Conservation (phyloP, 1,284 basidiomycete genomes). For the Cutaneotrichosporon mucoides region DNA sequence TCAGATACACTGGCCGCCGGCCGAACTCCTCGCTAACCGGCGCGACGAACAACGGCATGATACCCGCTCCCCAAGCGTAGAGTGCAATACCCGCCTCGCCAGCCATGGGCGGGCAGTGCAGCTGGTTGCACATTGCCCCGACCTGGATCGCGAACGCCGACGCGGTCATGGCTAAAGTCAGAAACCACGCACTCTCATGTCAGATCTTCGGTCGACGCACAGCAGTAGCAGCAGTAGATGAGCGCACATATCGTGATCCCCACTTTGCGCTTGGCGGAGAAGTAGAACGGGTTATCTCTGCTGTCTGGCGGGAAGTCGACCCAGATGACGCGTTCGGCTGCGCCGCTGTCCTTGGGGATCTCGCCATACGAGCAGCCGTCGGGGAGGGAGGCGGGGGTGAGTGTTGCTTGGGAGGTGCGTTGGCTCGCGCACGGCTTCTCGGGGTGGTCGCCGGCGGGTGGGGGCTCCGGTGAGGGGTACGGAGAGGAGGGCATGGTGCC, state of each 20-base stretch:
- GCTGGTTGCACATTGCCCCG: constrained; percentile 61
- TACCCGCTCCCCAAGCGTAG: constrained; percentile 62
- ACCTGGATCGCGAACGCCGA: constrained; percentile 60
- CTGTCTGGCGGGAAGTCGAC: constrained; percentile 59
- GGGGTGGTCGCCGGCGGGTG: too few species aligned
- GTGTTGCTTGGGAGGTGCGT: constrained; percentile 12
- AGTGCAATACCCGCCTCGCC: constrained; percentile 61
- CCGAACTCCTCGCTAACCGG: constrained; percentile 77
- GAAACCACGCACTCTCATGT: too few species aligned
- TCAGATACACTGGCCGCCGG: constrained; percentile 63
- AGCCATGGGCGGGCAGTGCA: constrained; percentile 59
- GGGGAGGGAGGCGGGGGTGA: constrained; percentile 9
- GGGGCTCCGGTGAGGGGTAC: too few species aligned
- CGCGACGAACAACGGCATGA: constrained; percentile 66
- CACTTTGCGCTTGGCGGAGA: constrained; percentile 56
- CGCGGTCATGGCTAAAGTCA: constrained; percentile 57
- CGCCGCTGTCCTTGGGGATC: constrained; percentile 2
- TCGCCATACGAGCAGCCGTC: constrained; percentile 12
- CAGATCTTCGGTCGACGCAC: too few species aligned
- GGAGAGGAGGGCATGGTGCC: too few species aligned
- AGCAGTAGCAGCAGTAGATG: constrained; percentile 57
- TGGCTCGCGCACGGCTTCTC: constrained; percentile 4
- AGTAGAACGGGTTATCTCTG: constrained; percentile 58
- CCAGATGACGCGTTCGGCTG: constrained; percentile 44
- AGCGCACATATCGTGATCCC: constrained; percentile 59